Percentiles rank a stretch among this genome's conserved stretches.
Conservation (phyloP, 2,329 filamentous ascomycete genomes). For the Botrytis fragariae region DNA sequence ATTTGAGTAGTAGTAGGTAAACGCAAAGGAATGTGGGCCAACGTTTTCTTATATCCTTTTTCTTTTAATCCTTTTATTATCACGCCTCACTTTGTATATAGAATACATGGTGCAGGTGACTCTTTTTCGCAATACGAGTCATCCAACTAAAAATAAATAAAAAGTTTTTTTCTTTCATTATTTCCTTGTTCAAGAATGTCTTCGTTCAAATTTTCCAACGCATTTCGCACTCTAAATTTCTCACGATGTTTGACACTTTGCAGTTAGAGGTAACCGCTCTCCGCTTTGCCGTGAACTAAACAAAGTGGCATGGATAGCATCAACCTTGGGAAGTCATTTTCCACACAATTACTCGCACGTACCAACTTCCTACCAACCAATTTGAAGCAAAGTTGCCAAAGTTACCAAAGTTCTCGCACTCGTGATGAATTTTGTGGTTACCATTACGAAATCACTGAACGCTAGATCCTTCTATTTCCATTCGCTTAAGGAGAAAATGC, state of each 20-base stretch:
- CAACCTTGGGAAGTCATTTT: neutral
- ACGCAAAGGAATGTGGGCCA: neutral
- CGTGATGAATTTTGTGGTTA: slow-evolving; percentile 18
- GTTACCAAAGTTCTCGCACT: neutral
- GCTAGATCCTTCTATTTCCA: slow-evolving; percentile 6
- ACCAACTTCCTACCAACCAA: neutral
- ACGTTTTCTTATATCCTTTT: slow-evolving; percentile 13
- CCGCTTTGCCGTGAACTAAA: slow-evolving; percentile 10
- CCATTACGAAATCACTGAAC: slow-evolving; percentile 15
- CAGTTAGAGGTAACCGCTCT: slow-evolving; percentile 20
- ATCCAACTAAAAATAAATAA: slow-evolving; percentile 8
- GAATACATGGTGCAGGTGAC: slow-evolving; percentile 14
- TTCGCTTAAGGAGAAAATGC: neutral
- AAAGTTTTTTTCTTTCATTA: neutral
- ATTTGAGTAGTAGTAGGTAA: neutral
- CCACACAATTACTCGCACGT: neutral
- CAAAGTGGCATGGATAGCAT: neutral
- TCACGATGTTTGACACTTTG: slow-evolving; percentile 19
- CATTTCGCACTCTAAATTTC: neutral
- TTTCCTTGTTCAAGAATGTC: neutral
- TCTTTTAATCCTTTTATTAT: neutral
- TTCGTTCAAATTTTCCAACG: neutral
- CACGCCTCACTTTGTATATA: neutral
- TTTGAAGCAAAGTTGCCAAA: neutral
- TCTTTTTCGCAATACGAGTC: slow-evolving; percentile 14